Percentiles rank a stretch among this genome's conserved stretches.
Conservation (phyloP, 257 asterid genomes). For the Capsicum chinense region DNA sequence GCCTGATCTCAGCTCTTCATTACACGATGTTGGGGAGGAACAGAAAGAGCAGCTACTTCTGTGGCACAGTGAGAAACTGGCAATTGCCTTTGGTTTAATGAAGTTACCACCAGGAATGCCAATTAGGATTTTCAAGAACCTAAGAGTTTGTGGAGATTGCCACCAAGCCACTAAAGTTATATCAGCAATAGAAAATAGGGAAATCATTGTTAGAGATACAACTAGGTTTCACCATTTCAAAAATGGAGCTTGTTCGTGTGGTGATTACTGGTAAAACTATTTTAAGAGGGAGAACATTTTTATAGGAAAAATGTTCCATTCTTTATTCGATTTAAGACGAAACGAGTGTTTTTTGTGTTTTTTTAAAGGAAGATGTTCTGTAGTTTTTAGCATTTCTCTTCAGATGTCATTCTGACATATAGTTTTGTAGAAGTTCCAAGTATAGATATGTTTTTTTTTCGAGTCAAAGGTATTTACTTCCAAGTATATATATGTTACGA, state of each 20-base stretch:
- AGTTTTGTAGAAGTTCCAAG: neutral
- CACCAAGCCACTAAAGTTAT: constrained; percentile 69
- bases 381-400: neutral
- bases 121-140: constrained; percentile 71
- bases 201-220: constrained; percentile 76
- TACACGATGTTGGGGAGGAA: constrained; percentile 72
- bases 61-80: constrained; percentile 82
- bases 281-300: neutral
- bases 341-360: neutral
- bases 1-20: constrained; percentile 65
- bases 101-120: constrained; percentile 46
- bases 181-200: constrained; percentile 61
- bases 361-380: too few species aligned
- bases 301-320: too few species aligned
- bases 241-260: constrained; percentile 76
- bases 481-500: neutral
- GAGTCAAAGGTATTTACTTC: too few species aligned
- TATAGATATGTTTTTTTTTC: neutral
- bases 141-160: constrained; percentile 78
- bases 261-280: constrained; percentile 68
- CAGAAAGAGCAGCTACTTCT: constrained; percentile 71
- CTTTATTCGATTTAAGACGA: neutral
- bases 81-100: constrained; percentile 68
- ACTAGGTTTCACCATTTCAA: constrained; percentile 76
- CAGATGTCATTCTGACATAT: neutral